These are phyloP conservation scores for Verticillium albo-atrum DNA, from an alignment of 2,329 filamentous ascomycete species.

Conservation along the genomic window DNA sequence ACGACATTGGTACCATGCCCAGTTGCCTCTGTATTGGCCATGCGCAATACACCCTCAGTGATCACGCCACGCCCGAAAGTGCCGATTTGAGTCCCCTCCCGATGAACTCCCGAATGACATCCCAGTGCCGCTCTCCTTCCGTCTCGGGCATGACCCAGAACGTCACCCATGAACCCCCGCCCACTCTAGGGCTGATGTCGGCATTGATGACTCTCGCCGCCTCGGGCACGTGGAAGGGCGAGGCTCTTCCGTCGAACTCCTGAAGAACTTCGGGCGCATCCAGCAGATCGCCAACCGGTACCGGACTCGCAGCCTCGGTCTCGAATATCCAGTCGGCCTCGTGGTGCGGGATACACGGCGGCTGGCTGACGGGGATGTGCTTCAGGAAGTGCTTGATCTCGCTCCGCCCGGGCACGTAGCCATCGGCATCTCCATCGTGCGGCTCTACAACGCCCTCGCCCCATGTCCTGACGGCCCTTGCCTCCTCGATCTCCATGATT, in stretches of 20 bases:
- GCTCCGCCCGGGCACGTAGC: neutral
- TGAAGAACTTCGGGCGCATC: neutral
- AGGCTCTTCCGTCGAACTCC: conserved; percentile 1
- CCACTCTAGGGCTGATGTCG: conserved; percentile 18
- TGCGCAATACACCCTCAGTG: neutral
- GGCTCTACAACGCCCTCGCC: neutral
- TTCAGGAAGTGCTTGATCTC: neutral
- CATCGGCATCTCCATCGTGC: neutral
- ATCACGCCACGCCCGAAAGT: neutral
- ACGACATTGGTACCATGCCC: neutral
- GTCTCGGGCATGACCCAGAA: conserved; percentile 20
- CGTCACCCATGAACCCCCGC: conserved; percentile 20
- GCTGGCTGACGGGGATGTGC: neutral
- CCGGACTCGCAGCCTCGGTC: neutral
- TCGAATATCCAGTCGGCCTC: neutral
- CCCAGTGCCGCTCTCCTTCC: conserved; percentile 19
- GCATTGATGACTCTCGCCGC: conserved; percentile 22
- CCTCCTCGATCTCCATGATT: conserved; percentile 32
- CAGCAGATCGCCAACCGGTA: neutral
- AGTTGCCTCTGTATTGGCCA: no score
- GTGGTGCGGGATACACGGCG: neutral
- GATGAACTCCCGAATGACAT: conserved; percentile 19
- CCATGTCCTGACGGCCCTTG: neutral
- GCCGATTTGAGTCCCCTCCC: neutral
- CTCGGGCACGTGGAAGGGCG: conserved; percentile 23